Evolutionary conservation across 495 filamentous ascomycete species (phyloP).

Genomic region (Penicilliopsis zonata): DNA sequence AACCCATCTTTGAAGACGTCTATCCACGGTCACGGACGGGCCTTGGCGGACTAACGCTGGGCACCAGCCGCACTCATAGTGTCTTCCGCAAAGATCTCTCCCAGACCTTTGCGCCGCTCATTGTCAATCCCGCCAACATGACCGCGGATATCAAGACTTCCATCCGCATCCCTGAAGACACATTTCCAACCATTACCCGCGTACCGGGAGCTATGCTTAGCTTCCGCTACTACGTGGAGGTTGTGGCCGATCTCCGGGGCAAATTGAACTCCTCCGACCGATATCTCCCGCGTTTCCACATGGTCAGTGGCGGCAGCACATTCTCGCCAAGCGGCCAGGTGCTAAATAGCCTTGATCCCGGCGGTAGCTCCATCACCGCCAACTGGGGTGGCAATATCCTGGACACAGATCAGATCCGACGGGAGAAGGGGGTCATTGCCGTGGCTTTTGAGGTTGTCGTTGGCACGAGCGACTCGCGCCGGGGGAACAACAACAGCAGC

Average conservation of each 20-base stretch:
- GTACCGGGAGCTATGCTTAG: constrained; percentile 87
- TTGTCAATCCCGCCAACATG: constrained; percentile 71
- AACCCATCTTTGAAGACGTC: constrained; percentile 65
- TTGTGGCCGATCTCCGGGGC: constrained; percentile 82
- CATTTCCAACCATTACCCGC: constrained; percentile 81
- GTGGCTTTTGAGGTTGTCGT: constrained; percentile 75
- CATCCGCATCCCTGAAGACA: constrained; percentile 77
- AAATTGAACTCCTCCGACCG: constrained; percentile 62
- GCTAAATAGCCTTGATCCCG: constrained; percentile 29
- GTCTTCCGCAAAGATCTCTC: constrained; percentile 88
- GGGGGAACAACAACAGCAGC: constrained; percentile 42
- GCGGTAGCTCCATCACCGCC: constrained; percentile 24
- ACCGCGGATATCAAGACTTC: constrained; percentile 65
- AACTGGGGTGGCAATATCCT: constrained; percentile 65
- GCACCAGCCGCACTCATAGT: constrained; percentile 69
- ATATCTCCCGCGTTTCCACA: constrained; percentile 44
- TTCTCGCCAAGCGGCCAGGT: constrained; percentile 36
- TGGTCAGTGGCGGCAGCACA: constrained; percentile 35
- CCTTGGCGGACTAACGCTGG: constrained; percentile 69
- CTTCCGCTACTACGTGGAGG: constrained; percentile 88
- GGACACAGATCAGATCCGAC: constrained; percentile 77
- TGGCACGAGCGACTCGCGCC: constrained; percentile 72
- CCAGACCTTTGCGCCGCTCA: constrained; percentile 75
- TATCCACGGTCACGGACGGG: constrained; percentile 65
- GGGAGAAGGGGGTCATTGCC: constrained; percentile 79